Evolutionary conservation across 768 basidiomycete species (phyloP).

Genomic region (Psilocybe subaeruginosa): DNA sequence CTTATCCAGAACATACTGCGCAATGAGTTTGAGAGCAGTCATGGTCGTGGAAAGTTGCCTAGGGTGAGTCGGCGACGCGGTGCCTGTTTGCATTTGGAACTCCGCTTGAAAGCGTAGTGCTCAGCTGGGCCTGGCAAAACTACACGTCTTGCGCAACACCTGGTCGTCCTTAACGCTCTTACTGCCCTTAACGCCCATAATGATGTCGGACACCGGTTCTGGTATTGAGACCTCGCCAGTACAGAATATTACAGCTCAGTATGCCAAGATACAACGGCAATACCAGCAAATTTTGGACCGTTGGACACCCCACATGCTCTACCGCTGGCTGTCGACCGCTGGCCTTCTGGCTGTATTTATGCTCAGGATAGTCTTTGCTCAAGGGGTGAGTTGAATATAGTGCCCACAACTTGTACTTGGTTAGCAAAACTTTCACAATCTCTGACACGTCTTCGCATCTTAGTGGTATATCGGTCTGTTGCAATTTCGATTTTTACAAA

Average conservation of each 20-base stretch:
- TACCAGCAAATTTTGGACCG: slow-evolving; percentile 92
- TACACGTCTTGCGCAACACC: slow-evolving; percentile 24
- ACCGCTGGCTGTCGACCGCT: slow-evolving; percentile 84
- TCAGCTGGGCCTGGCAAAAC: slow-evolving; percentile 20
- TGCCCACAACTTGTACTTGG: slow-evolving; percentile 7
- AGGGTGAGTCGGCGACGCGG: neutral
- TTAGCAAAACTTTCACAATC: neutral
- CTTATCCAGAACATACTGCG: slow-evolving; percentile 32
- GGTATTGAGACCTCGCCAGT: slow-evolving; percentile 48
- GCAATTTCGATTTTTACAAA: neutral
- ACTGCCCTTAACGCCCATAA: slow-evolving; percentile 33
- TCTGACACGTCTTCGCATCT: slow-evolving; percentile 12
- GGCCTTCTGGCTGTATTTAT: slow-evolving; percentile 77
- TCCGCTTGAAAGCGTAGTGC: slow-evolving; percentile 27
- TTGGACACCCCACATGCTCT: slow-evolving; percentile 86
- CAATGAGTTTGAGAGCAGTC: slow-evolving; percentile 38
- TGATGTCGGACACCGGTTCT: slow-evolving; percentile 55
- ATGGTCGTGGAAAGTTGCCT: slow-evolving; percentile 5
- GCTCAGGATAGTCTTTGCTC: slow-evolving; percentile 82
- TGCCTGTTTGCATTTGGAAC: slow-evolving; percentile 21
- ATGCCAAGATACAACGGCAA: slow-evolving; percentile 64
- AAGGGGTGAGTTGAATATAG: slow-evolving; percentile 70
- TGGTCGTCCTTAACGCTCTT: slow-evolving; percentile 8
- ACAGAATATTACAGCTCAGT: slow-evolving; percentile 50
- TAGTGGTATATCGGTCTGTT: slow-evolving; percentile 90